A percentile compares a stretch with the other conserved stretches of the same genome.
Evolutionary conservation across 1,139 yeast genomes (phyloP).

Genomic region (Cylindricascospora bacillispora): DNA sequence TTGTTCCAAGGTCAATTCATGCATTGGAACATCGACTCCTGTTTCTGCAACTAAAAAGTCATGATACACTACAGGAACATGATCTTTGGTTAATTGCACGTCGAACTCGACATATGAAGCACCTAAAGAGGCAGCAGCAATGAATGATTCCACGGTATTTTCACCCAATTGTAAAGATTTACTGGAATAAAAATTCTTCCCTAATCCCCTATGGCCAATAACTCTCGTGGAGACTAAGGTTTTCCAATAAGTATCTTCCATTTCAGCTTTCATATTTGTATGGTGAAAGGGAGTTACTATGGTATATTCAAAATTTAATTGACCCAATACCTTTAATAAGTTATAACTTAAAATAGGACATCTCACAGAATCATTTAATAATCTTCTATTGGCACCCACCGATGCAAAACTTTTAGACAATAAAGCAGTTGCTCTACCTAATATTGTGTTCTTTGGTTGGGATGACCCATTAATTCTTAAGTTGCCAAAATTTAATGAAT

Average conservation of each 20-base stretch:
- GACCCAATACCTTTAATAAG: conserved; percentile 66
- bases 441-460: conserved; percentile 36
- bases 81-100: conserved; percentile 91
- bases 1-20: conserved; percentile 79
- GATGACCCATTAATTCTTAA: too few relatives aligned
- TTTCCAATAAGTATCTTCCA: conserved; percentile 85
- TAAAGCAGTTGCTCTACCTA: conserved; percentile 82
- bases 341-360: conserved; percentile 69
- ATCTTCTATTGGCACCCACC: conserved; percentile 59
- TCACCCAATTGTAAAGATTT: conserved; percentile 88
- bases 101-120: conserved; percentile 91
- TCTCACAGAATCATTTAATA: conserved; percentile 54
- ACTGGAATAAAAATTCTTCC: conserved; percentile 62
- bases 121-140: conserved; percentile 94
- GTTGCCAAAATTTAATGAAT: conserved; percentile 18
- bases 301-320: conserved; percentile 61
- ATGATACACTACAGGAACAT: conserved; percentile 86
- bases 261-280: conserved; percentile 44
- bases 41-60: conserved; percentile 93
- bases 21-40: conserved; percentile 96
- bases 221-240: conserved; percentile 80
- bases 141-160: conserved; percentile 87
- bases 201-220: conserved; percentile 93
- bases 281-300: conserved; percentile 66
- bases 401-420: conserved; percentile 50